A percentile compares a stretch with the other conserved stretches of the same genome.
phyloP scores from a whole-genome alignment of 1,284 basidiomycete species.

The Marasmius tenuissimus region DNA sequence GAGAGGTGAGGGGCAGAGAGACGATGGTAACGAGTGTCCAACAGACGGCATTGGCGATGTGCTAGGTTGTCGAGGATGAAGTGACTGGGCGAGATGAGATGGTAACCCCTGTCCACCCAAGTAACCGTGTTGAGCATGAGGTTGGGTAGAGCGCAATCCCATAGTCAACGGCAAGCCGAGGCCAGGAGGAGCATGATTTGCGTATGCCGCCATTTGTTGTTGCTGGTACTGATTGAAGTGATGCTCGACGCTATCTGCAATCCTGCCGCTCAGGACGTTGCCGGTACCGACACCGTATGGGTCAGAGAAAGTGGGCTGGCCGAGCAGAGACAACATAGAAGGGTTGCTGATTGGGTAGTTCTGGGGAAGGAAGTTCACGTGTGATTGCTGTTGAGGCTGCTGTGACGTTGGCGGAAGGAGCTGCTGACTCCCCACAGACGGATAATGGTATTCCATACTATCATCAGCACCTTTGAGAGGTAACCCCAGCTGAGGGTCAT shows the following conservation, averaged over 20 bases:
- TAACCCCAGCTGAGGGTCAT: constrained; percentile 28
- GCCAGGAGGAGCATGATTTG: not conserved
- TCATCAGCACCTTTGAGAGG: constrained; percentile 10
- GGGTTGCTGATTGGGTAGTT: constrained; percentile 43
- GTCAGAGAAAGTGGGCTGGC: constrained; percentile 31
- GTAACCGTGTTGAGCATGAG: too few relatives aligned
- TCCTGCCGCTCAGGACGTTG: constrained; percentile 28
- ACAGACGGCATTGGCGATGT: not conserved
- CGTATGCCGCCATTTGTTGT: not conserved
- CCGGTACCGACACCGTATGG: constrained; percentile 26
- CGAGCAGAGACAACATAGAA: constrained; percentile 20
- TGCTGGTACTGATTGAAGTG: constrained; percentile 29
- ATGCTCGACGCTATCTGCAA: constrained; percentile 39
- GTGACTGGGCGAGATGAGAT: not conserved
- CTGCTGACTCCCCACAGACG: constrained; percentile 8
- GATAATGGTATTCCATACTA: constrained; percentile 19
- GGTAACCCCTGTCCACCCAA: not conserved
- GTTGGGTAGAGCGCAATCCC: not conserved
- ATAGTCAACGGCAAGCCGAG: not conserved
- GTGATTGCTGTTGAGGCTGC: constrained; percentile 17
- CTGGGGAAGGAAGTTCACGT: constrained; percentile 23
- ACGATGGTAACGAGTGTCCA: not conserved
- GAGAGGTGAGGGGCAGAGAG: not conserved
- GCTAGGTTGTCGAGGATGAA: not conserved
- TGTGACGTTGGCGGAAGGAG: constrained; percentile 12